phyloP scores from a whole-genome alignment of 73 alveolate genomes.

The Stentor roeselii region DNA sequence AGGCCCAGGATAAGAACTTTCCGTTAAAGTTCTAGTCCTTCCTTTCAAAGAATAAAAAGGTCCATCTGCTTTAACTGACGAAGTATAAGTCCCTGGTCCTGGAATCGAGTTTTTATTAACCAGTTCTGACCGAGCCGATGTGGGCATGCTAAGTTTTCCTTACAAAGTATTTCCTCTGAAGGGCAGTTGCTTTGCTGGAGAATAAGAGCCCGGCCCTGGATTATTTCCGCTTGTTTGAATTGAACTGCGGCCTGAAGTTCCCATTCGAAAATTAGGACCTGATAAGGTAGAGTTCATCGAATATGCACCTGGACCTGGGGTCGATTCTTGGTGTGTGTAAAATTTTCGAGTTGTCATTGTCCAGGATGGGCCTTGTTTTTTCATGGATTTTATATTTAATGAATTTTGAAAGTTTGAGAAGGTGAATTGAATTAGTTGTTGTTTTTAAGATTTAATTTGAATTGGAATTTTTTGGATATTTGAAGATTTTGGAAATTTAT shows the following conservation, averaged over 20 bases:
- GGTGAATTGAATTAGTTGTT: no score
- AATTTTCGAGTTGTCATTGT: background rate
- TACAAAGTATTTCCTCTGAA: background rate
- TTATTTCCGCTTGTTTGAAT: background rate
- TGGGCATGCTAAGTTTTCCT: background rate
- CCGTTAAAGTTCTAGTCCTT: background rate
- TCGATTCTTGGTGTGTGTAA: background rate
- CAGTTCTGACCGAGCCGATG: background rate
- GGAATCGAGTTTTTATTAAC: background rate
- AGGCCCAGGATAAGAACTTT: background rate
- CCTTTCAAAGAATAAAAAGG: background rate
- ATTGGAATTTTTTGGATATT: no score
- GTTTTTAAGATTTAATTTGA: no score
- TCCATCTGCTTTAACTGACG: background rate
- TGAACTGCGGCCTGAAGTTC: background rate
- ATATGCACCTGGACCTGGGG: conserved; percentile 15
- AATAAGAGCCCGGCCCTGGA: conserved; percentile 1
- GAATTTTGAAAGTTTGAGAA: no score
- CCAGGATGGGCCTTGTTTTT: background rate
- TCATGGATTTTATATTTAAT: no score
- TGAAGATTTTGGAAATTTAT: no score
- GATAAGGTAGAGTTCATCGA: background rate
- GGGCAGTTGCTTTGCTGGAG: background rate
- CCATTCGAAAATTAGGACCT: background rate
- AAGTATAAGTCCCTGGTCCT: background rate